Evolutionary conservation across 805 yeast species (phyloP).

Genomic region (Lipomyces oligophaga): DNA sequence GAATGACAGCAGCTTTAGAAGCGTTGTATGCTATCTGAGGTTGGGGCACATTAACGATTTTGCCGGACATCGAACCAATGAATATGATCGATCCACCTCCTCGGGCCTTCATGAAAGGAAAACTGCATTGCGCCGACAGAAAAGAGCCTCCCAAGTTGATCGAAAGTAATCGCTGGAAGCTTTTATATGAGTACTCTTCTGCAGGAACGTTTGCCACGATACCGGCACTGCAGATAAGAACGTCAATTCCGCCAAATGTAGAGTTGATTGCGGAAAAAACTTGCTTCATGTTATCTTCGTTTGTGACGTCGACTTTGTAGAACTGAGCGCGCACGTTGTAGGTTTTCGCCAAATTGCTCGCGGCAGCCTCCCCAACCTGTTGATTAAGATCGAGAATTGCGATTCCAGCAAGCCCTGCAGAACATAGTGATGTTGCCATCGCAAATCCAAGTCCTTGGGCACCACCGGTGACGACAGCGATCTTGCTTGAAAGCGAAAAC

Average conservation of each 20-base stretch:
- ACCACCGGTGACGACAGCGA: slow-evolving; percentile 64
- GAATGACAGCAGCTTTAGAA: slow-evolving; percentile 67
- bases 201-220: slow-evolving; percentile 68
- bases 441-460: slow-evolving; percentile 63
- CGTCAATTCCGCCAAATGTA: slow-evolving; percentile 53
- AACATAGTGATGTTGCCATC: slow-evolving; percentile 57
- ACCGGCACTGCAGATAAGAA: slow-evolving; percentile 62
- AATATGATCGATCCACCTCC: slow-evolving; percentile 58
- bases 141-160: slow-evolving; percentile 64
- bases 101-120: slow-evolving; percentile 58
- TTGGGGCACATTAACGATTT: slow-evolving; percentile 68
- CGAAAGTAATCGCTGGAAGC: slow-evolving; percentile 62
- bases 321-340: slow-evolving; percentile 56
- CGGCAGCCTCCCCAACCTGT: slow-evolving; percentile 59
- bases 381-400: slow-evolving; percentile 52
- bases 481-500: slow-evolving; percentile 43
- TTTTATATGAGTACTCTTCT: slow-evolving; percentile 59
- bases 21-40: slow-evolving; percentile 67
- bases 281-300: slow-evolving; percentile 36
- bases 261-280: slow-evolving; percentile 49
- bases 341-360: slow-evolving; percentile 48
- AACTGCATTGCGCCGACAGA: slow-evolving; percentile 60
- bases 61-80: slow-evolving; percentile 69
- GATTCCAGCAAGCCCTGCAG: slow-evolving; percentile 52
- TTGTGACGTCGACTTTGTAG: slow-evolving; percentile 62